Base-by-base conservation (phyloP, 495 filamentous ascomycete genomes). In the Bryoglossum gracile region DNA sequence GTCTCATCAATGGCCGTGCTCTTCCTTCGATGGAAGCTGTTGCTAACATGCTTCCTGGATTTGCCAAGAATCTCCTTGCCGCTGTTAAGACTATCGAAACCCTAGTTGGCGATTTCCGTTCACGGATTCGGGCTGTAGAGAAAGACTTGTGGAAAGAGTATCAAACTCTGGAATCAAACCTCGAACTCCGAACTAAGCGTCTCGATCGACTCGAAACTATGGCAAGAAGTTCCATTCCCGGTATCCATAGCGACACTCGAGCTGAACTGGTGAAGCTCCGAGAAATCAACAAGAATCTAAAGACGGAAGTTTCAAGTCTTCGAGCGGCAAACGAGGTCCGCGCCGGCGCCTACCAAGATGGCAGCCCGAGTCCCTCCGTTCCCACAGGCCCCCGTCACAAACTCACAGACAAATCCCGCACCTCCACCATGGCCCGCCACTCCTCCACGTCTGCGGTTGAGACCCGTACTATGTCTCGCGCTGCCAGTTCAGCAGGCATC, bases 101-200 rank as follows among this genome's bases (percentile, higher is more conserved):
- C 23, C 79, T 94, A 50, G 70, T 98, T 37, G 73, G 78, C n/a
- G 75, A 76, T 26, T 95, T 95, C 74, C 86, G 87, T 59, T 68
- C 70, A 35, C 82, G 86, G 48, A 83, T 94, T 62, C 85, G 83
- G 55, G 68, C 68, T n/a, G 79, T 95, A 30, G 94, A 98, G 57
- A 82, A 85, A 43, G 86, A 94, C 39, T 70, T 98, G 11, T 86
- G 81, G 77, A 86, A 87, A 55, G 88, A 96, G 54, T 97, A 95
- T 58, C 84, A 94, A 47, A 77, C 77, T 2, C 76, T 97, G 17
- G 90, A 96, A 66, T 81, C 80, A 52, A 83, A 79, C 19, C 79
- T 95, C 33, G 83, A 89, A 46, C 63, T 79, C 18, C 82, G 89
- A 18, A 78, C 83, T 56, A 89, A 91, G 63, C 84, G 86, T 50